Percentiles rank a stretch among this genome's conserved stretches.
Evolutionary conservation across 1,284 basidiomycete genomes (phyloP).

Genomic region (Pisolithus thermaeus): DNA sequence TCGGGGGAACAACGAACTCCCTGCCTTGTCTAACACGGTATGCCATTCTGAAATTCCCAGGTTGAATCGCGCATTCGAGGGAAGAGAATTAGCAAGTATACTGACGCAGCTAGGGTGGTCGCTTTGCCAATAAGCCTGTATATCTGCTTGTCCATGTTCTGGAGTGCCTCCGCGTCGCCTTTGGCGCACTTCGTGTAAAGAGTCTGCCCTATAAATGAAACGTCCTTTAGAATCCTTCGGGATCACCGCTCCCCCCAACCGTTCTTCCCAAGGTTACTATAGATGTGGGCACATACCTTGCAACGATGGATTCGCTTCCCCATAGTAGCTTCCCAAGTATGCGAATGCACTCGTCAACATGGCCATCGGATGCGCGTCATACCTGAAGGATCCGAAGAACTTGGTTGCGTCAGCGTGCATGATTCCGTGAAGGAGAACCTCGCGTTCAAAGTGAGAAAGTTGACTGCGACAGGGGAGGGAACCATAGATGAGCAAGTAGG

Average conservation of each 20-base stretch:
- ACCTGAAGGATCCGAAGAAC: conserved; percentile 80
- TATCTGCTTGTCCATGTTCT: conserved; percentile 85
- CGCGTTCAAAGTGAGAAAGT: conserved; percentile 57
- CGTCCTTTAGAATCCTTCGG: not conserved
- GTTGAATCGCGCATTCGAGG: not conserved
- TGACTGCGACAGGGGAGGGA: conserved; percentile 67
- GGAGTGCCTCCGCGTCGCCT: conserved; percentile 52
- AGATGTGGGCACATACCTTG: conserved; percentile 42
- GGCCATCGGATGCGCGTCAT: conserved; percentile 86
- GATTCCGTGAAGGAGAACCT: conserved; percentile 74
- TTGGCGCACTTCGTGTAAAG: conserved; percentile 68
- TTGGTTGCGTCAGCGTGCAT: conserved; percentile 75
- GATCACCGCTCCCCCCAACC: not conserved
- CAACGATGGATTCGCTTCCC: conserved; percentile 73
- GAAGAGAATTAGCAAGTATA: conserved; percentile 8
- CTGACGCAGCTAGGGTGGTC: conserved; percentile 78
- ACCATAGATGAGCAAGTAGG: conserved; percentile 86
- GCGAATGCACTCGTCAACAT: conserved; percentile 82
- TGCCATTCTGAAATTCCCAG: conserved; percentile 56
- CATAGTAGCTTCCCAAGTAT: conserved; percentile 81
- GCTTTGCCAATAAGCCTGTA: conserved; percentile 83
- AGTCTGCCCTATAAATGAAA: conserved; percentile 53
- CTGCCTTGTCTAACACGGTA: conserved; percentile 85
- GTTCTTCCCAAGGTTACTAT: not conserved
- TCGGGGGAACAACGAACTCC: conserved; percentile 81